phyloP scores from a whole-genome alignment of 345 rosid genomes.

The Ceriops zippeliana region DNA sequence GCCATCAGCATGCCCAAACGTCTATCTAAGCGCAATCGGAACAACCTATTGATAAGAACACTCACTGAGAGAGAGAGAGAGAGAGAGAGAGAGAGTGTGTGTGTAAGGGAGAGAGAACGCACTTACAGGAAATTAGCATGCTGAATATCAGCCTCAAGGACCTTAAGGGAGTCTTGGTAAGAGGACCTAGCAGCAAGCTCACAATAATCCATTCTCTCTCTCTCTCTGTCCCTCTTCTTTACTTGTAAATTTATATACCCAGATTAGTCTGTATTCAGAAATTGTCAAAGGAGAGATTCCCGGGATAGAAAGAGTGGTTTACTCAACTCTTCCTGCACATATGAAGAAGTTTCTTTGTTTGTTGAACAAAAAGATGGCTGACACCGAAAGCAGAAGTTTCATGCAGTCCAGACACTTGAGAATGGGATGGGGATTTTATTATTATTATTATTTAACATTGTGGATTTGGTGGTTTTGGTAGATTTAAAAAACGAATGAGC shows the following conservation, averaged over 20 bases:
- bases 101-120: not conserved
- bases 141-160: constrained; percentile 47
- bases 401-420: not conserved
- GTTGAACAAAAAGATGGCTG: not conserved
- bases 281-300: too few relatives aligned
- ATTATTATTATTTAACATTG: too few relatives aligned
- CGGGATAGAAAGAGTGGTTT: not conserved
- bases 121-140: constrained; percentile 41
- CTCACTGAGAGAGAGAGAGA: not conserved
- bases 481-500: too few relatives aligned
- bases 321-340: too few relatives aligned
- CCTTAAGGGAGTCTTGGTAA: constrained; percentile 41
- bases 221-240: not conserved
- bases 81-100: not conserved
- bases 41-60: not conserved
- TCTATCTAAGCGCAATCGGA: too few relatives aligned
- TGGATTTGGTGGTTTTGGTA: too few relatives aligned
- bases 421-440: too few relatives aligned
- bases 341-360: not conserved
- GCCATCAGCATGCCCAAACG: not conserved
- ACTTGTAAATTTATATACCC: not conserved
- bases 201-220: constrained; percentile 27
- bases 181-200: constrained; percentile 34
- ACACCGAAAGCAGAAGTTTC: not conserved
- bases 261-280: too few relatives aligned